These are phyloP conservation scores for Singerocomus rubriflavus DNA, from an alignment of 1,284 basidiomycete genomes.

Conservation along the genomic window DNA sequence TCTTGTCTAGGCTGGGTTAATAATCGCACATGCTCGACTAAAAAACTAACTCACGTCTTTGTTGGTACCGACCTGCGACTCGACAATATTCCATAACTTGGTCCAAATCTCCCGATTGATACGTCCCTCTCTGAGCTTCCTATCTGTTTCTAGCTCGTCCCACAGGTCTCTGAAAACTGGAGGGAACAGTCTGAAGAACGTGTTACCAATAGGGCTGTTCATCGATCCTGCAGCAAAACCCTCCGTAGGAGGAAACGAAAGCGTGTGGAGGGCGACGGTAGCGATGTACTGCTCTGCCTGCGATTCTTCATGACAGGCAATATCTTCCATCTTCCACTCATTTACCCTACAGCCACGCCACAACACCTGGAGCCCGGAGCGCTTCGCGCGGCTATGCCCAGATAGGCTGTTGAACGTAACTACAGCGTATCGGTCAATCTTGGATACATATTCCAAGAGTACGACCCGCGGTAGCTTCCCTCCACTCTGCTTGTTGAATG, in stretches of 20 bases:
- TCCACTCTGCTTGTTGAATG: conserved; percentile 78
- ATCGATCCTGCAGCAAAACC: conserved; percentile 57
- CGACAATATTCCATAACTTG: conserved; percentile 61
- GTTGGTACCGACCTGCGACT: conserved; percentile 47
- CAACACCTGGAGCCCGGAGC: conserved; percentile 66
- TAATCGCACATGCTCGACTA: neutral
- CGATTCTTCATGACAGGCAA: conserved; percentile 73
- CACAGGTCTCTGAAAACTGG: conserved; percentile 85
- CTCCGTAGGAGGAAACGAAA: conserved; percentile 60
- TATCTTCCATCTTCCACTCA: conserved; percentile 81
- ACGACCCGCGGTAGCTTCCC: conserved; percentile 71
- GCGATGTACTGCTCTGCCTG: conserved; percentile 94
- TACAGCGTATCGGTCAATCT: conserved; percentile 72
- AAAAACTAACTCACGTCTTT: conserved; percentile 40
- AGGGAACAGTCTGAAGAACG: conserved; percentile 76
- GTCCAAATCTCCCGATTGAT: conserved; percentile 73
- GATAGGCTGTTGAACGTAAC: conserved; percentile 68
- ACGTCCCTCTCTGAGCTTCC: conserved; percentile 62
- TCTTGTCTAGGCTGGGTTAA: conserved; percentile 25
- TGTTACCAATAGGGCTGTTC: conserved; percentile 42
- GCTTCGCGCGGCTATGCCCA: conserved; percentile 64
- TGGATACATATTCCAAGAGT: conserved; percentile 63
- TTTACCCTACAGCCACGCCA: conserved; percentile 67
- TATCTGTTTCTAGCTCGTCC: conserved; percentile 80
- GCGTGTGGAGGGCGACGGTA: conserved; percentile 77